phyloP scores from a whole-genome alignment of 345 rosid species.

The Corchorus olitorius region DNA sequence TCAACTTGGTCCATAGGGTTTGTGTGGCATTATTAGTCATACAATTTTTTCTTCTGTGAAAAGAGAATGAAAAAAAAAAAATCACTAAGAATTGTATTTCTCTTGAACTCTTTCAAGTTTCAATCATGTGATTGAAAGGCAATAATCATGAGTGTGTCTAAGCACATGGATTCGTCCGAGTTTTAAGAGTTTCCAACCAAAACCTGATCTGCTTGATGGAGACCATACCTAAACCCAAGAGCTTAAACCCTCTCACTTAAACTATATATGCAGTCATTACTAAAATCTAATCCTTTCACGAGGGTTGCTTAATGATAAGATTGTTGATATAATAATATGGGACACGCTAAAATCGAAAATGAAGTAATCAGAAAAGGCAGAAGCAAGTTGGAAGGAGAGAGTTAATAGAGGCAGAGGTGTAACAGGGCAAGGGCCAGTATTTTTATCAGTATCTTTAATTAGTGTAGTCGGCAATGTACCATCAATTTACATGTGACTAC shows the following conservation, averaged over 20 bases:
- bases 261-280: background rate
- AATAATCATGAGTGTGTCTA: background rate
- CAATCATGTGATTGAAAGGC: background rate
- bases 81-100: background rate
- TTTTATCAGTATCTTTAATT: background rate
- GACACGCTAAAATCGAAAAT: background rate
- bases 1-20: too few relatives aligned
- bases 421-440: conserved; percentile 5
- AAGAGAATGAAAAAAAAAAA: too few relatives aligned
- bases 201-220: background rate
- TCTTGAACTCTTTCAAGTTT: background rate
- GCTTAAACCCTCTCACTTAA: background rate
- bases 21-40: too few relatives aligned
- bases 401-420: conserved; percentile 18
- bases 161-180: background rate
- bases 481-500: conserved; percentile 29
- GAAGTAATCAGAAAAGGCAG: background rate
- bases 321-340: background rate
- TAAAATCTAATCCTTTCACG: background rate
- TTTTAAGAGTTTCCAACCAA: background rate
- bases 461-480: conserved; percentile 9
- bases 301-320: background rate
- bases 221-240: background rate
- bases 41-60: too few relatives aligned
- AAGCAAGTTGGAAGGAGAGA: conserved; percentile 4